Conservation (phyloP, 371 early-diverging fungal genomes). For the Saksenaea vasiformis region DNA sequence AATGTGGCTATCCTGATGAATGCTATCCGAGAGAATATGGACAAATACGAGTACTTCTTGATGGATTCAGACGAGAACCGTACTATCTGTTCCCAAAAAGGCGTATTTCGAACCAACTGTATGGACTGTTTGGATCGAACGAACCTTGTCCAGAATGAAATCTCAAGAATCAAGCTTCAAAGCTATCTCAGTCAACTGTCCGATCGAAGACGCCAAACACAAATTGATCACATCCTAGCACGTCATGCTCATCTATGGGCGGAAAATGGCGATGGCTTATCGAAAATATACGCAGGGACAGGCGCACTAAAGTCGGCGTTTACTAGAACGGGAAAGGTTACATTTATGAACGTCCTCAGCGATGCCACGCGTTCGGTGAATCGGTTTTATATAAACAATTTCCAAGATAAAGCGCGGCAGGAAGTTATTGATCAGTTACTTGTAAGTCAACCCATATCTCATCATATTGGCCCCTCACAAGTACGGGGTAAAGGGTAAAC, state of each 20-base stretch:
- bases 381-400: conserved; percentile 91
- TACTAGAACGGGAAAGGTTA: conserved; percentile 89
- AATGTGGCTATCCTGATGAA: conserved; percentile 60
- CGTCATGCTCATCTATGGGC: conserved; percentile 86
- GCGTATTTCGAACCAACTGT: conserved; percentile 94
- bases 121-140: conserved; percentile 97
- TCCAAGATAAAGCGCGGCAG: conserved; percentile 89
- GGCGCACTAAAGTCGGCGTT: conserved; percentile 94
- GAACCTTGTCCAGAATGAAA: conserved; percentile 69
- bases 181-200: conserved; percentile 30
- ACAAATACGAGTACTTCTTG: conserved; percentile 68
- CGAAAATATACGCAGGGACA: conserved; percentile 97
- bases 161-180: conserved; percentile 46
- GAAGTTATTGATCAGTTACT: conserved; percentile 88
- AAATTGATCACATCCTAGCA: conserved; percentile 20
- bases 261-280: conserved; percentile 93
- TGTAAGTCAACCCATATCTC: conserved; percentile 38
- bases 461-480: background rate
- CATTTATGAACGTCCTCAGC: conserved; percentile 80
- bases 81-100: conserved; percentile 69
- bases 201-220: conserved; percentile 4
- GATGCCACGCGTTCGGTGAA: conserved; percentile 93
- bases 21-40: conserved; percentile 47
- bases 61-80: conserved; percentile 58
- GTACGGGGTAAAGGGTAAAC: conserved; percentile 51